Percentiles rank a stretch among this genome's conserved stretches.
Conservation (phyloP, 2,329 filamentous ascomycete species). For the Proliferodiscus dingleyae region DNA sequence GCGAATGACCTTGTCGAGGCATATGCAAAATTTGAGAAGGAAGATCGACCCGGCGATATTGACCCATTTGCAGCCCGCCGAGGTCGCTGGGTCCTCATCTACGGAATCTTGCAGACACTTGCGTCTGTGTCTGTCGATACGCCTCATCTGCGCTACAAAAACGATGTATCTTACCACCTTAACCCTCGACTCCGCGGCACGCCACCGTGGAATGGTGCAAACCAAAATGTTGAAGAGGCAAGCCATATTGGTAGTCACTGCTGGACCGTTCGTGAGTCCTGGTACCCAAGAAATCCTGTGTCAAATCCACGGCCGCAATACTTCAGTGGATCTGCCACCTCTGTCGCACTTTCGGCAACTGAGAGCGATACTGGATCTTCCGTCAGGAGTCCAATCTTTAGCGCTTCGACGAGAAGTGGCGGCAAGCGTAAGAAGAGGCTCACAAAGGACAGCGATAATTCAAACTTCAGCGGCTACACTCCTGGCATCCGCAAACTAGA, state of each 20-base stretch:
- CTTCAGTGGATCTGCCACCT: constrained; percentile 1
- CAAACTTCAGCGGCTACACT: constrained; percentile 15
- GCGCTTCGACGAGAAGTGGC: background rate
- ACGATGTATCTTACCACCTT: constrained; percentile 53
- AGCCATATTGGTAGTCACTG: constrained; percentile 29
- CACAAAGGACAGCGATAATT: constrained; percentile 3
- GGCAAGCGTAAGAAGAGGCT: background rate
- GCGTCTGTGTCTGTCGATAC: constrained; percentile 55
- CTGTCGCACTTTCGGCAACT: constrained; percentile 1
- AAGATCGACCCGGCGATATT: constrained; percentile 44
- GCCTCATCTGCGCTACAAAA: constrained; percentile 46
- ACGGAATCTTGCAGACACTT: constrained; percentile 55
- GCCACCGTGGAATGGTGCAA: constrained; percentile 49
- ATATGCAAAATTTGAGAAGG: constrained; percentile 53
- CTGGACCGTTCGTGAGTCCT: constrained; percentile 27
- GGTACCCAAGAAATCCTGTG: constrained; percentile 8
- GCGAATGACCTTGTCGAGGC: constrained; percentile 51
- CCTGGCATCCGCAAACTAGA: constrained; percentile 21
- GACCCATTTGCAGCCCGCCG: constrained; percentile 52
- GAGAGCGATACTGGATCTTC: constrained; percentile 3
- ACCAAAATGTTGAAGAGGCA: constrained; percentile 26
- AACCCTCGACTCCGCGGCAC: constrained; percentile 48
- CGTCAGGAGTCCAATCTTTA: constrained; percentile 1
- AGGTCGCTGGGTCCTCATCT: constrained; percentile 58
- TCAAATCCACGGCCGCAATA: constrained; percentile 1